Base-by-base conservation (phyloP, 2,329 filamentous ascomycete species). In the Aspergillus udagawae region DNA sequence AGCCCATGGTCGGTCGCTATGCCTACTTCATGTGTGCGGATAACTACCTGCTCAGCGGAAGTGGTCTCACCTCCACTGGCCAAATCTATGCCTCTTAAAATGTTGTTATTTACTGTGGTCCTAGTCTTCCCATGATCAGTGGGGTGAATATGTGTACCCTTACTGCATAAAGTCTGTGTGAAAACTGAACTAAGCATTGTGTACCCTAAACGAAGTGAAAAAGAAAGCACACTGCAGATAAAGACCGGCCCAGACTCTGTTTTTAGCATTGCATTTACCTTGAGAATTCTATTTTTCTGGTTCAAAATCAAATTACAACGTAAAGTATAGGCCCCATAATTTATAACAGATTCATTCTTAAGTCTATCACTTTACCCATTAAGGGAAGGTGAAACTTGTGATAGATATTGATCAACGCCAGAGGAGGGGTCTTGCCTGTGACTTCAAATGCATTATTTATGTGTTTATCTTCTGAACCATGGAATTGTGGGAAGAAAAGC, bases 1-100 rank as follows among this genome's bases (percentile, higher is more conserved):
- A 75, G 51, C n/a, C 56, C 3, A 69, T 53, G 14, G 75, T 80
- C 23, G 66, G 69, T 10, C 69, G 75, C 32, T 80, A 79, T 60
- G 71, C 77, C 2, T 79, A 77, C 66, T 80, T 76, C 65, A 67
- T 66, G 59, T 69, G 63, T 49, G 63, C 67, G 3, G 67, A 75
- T 25, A 70, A 70, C 10, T 69, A 67, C 49, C 59, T 77, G 58
- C 56, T 75, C 27, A 63, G 57, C 23, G 67, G 66, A 3, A 56
- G 44, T 32, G 48, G 49, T 3, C 56, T 73, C 55, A 73, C 70
- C 57, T 14, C 57, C 10, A 67, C 68, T 45, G 73, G 74, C 23
- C 29, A 68, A 51, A 62, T 65, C 27, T 76, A 76, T 57, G 10
- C 12, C 4, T 47, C 44, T 23, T 47, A 47, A 6, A 27, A 14